A percentile compares a stretch with the other conserved stretches of the same genome.
These are phyloP conservation scores for Rhizophagus prolifer DNA, from an alignment of 192 early-diverging fungal species.

Conservation along the genomic window DNA sequence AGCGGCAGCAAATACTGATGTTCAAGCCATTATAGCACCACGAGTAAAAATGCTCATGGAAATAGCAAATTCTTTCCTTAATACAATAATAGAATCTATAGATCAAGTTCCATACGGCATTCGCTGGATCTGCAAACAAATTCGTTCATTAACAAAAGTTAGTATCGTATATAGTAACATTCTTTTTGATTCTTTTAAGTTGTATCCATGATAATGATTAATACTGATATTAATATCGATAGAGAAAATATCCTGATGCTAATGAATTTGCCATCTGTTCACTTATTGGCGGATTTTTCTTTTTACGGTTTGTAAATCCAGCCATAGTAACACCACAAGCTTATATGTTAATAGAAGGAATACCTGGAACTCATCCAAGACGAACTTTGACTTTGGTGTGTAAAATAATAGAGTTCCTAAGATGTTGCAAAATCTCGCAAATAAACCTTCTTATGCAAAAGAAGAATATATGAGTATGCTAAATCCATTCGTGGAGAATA, in stretches of 20 bases:
- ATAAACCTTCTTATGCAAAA: conserved; percentile 89
- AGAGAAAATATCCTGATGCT: conserved; percentile 87
- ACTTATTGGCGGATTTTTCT: conserved; percentile 96
- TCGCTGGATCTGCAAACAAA: conserved; percentile 98
- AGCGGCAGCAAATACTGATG: conserved; percentile 78
- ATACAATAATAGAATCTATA: conserved; percentile 78
- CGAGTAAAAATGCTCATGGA: conserved; percentile 80
- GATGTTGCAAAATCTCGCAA: conserved; percentile 92
- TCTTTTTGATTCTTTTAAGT: neutral
- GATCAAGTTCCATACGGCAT: conserved; percentile 94
- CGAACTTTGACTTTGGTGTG: conserved; percentile 83
- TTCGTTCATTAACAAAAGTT: conserved; percentile 82
- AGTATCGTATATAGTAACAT: neutral
- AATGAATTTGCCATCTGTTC: conserved; percentile 88
- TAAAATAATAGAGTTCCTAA: conserved; percentile 44
- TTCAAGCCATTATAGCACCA: conserved; percentile 82
- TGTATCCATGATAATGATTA: neutral
- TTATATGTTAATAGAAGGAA: conserved; percentile 88
- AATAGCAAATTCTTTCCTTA: conserved; percentile 81
- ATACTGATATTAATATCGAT: conserved; percentile 23
- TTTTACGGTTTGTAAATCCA: conserved; percentile 96
- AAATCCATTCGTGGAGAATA: conserved; percentile 86
- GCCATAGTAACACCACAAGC: conserved; percentile 94
- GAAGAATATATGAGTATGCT: conserved; percentile 89
- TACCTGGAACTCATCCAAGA: conserved; percentile 76